Evolutionary conservation across 2,329 filamentous ascomycete genomes (phyloP).

Genomic region (Trichoderma lentiforme): DNA sequence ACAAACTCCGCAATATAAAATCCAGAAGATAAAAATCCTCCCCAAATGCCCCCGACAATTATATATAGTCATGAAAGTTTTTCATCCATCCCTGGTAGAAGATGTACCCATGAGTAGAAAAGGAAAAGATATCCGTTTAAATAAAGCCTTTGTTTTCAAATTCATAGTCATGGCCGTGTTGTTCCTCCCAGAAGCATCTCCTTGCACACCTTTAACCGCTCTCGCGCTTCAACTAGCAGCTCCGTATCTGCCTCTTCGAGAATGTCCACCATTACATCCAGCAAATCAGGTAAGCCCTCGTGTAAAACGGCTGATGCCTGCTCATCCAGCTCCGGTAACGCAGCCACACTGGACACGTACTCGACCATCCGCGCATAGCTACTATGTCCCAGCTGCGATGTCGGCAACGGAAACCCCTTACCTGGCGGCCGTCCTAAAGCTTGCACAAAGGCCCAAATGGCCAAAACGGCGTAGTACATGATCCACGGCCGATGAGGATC

Average conservation of each 20-base stretch:
- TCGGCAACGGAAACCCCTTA: conserved; percentile 45
- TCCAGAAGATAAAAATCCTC: background rate
- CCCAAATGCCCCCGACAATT: background rate
- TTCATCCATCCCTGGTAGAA: background rate
- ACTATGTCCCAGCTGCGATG: conserved; percentile 38
- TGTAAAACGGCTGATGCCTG: conserved; percentile 66
- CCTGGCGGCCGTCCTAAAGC: conserved; percentile 62
- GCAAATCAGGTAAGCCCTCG: conserved; percentile 44
- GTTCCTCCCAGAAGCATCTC: conserved; percentile 25
- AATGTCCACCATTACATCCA: conserved; percentile 43
- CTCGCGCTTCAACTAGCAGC: conserved; percentile 72
- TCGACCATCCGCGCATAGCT: conserved; percentile 38
- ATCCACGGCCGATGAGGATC: conserved; percentile 88
- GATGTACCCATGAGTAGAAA: background rate
- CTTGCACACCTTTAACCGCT: conserved; percentile 63
- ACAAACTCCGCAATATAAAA: background rate
- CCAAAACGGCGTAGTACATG: conserved; percentile 79
- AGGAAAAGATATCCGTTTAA: background rate
- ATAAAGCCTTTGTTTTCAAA: background rate
- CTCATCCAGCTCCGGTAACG: conserved; percentile 66
- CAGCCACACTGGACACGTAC: conserved; percentile 61
- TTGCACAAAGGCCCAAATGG: conserved; percentile 85
- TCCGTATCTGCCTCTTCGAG: conserved; percentile 55
- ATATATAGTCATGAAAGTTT: background rate
- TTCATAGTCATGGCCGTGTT: background rate